Base-by-base conservation (phyloP, 306 rosid genomes). In the Ormosia semicastrata region DNA sequence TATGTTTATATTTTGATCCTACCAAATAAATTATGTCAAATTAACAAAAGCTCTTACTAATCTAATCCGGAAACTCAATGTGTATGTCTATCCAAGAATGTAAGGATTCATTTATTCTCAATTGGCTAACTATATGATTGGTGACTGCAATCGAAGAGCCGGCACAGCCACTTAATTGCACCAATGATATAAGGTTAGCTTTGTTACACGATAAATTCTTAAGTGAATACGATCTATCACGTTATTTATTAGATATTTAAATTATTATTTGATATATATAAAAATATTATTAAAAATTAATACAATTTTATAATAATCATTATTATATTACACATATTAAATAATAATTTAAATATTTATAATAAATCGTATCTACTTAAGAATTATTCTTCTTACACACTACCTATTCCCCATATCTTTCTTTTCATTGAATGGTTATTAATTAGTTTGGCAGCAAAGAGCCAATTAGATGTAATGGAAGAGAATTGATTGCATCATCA, bases 401-500 rank as follows among this genome's bases (percentile, higher is more conserved):
- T 11, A 43, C 7, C 54, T 44, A 9, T 9, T 8, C n/a, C 30
- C 30, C 30, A 66, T 18, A 24, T 66, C 30, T 50, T 78, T 46
- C 58, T 57, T 53, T 79, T 17, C 41, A 69, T 7, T 56, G 70
- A 5, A 54, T 65, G 73, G 57, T 24, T 66, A 54, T 50, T 43
- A 44, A 54, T 50, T 43, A 44, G 77, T 57, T 57, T 69, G 77
- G 32, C 36, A n/a, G 24, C 18, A 67, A 43, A 80, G 46, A 72
- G 17, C 56, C 66, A 71, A 49, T 60, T 11, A 70, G 40, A 70
- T 44, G 47, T 5, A 52, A 29, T 24, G 32, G 4, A 58, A 59
- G 77, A 70, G 83, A 79, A 79, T 56, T 57, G 33, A 43, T 40
- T 41, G 39, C 50, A 7, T 68, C 40, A 43, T 68, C 52, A 43